These are phyloP conservation scores for Megacollybia marginata DNA, from an alignment of 768 basidiomycete species.

Conservation along the genomic window DNA sequence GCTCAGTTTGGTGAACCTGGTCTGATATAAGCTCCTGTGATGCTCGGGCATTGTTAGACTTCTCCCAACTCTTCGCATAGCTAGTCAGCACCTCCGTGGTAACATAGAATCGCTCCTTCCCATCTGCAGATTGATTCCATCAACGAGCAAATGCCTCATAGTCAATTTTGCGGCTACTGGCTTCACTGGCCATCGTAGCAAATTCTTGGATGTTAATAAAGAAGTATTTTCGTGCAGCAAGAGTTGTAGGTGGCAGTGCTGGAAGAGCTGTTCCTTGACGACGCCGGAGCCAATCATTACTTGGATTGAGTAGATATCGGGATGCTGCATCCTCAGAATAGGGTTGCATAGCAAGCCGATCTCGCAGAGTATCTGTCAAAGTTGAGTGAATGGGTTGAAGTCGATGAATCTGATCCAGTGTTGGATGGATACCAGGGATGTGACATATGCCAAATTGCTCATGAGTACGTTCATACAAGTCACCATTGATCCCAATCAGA, in stretches of 20 bases:
- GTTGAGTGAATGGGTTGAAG: background rate
- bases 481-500: background rate
- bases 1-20: background rate
- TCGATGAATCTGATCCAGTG: background rate
- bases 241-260: background rate
- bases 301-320: background rate
- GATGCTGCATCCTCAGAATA: background rate
- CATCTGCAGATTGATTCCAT: conserved; percentile 17
- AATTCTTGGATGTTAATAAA: background rate
- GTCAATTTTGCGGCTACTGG: conserved; percentile 2
- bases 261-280: background rate
- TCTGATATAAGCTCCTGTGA: conserved; percentile 14
- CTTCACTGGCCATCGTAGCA: background rate
- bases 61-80: conserved; percentile 19
- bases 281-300: background rate
- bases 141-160: conserved; percentile 13
- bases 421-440: background rate
- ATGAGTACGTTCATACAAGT: background rate
- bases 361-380: background rate
- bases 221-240: background rate
- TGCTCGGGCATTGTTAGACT: conserved; percentile 13
- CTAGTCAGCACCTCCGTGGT: conserved; percentile 15
- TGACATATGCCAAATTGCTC: background rate
- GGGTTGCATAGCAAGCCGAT: background rate
- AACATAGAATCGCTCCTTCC: conserved; percentile 15